phyloP scores from a whole-genome alignment of 805 yeast genomes.

The Saccharomycopsis sp. region DNA sequence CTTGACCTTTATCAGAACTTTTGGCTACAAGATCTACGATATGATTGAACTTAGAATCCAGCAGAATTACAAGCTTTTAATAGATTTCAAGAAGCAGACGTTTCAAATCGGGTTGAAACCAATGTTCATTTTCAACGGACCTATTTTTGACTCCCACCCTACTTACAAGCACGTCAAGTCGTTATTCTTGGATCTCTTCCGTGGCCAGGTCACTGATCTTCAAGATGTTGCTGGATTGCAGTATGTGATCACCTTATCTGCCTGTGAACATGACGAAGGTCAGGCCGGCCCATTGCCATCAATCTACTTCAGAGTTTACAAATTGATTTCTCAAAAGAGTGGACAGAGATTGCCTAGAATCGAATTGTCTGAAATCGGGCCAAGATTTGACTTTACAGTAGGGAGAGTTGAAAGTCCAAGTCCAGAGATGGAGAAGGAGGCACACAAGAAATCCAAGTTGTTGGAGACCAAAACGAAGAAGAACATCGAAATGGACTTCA shows the following conservation, averaged over 20 bases:
- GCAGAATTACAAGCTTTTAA: conserved; percentile 60
- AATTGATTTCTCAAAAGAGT: conserved; percentile 70
- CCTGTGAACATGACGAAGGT: conserved; percentile 56
- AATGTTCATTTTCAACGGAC: conserved; percentile 88
- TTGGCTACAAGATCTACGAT: conserved; percentile 84
- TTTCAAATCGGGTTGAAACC: conserved; percentile 90
- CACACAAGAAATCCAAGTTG: conserved; percentile 72
- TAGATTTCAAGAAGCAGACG: conserved; percentile 74
- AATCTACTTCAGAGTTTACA: conserved; percentile 86
- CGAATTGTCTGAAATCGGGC: conserved; percentile 92
- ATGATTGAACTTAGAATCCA: conserved; percentile 84
- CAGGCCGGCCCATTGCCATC: conserved; percentile 63
- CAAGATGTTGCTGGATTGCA: conserved; percentile 95
- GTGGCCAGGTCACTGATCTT: conserved; percentile 72
- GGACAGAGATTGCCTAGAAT: conserved; percentile 91
- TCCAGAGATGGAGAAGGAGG: conserved; percentile 88
- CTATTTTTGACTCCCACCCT: conserved; percentile 85
- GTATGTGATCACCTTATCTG: conserved; percentile 75
- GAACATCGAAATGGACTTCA: conserved; percentile 76
- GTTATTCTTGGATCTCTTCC: conserved; percentile 81
- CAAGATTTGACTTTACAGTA: conserved; percentile 85
- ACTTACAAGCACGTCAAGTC: conserved; percentile 81
- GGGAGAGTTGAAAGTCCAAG: conserved; percentile 81
- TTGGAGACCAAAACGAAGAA: conserved; percentile 76
- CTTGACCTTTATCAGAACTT: conserved; percentile 80